These are phyloP conservation scores for Biscogniauxia marginata DNA, from an alignment of 2,329 filamentous ascomycete species.

Conservation along the genomic window DNA sequence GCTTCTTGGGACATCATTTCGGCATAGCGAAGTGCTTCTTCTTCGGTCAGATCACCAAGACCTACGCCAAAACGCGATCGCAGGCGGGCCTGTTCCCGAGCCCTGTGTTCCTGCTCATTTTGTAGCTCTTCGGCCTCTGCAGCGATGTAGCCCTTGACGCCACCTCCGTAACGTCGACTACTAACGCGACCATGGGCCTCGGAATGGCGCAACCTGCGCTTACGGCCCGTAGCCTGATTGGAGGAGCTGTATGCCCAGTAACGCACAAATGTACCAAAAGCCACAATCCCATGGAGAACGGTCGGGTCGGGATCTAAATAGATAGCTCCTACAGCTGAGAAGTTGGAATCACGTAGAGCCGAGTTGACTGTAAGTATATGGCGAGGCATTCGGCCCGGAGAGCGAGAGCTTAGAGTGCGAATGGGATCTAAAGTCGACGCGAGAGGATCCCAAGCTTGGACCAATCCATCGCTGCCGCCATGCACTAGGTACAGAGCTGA, in stretches of 20 bases:
- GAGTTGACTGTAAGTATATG: conserved; percentile 56
- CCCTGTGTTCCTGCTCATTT: conserved; percentile 65
- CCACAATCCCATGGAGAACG: conserved; percentile 78
- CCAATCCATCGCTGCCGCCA: conserved; percentile 90
- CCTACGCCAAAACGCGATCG: conserved; percentile 83
- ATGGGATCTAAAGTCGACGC: conserved; percentile 76
- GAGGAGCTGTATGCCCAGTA: conserved; percentile 94
- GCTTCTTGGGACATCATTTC: conserved; percentile 65
- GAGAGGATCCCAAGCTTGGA: conserved; percentile 96
- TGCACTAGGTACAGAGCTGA: conserved; percentile 87
- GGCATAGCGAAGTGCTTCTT: conserved; percentile 63
- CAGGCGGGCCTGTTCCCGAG: conserved; percentile 68
- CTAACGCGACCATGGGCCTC: conserved; percentile 53
- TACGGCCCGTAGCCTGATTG: conserved; percentile 71
- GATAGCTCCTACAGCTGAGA: conserved; percentile 80
- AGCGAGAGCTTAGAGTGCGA: conserved; percentile 81
- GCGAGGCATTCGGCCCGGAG: conserved; percentile 78
- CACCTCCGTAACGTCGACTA: conserved; percentile 59
- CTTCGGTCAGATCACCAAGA: conserved; percentile 64
- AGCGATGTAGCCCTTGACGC: conserved; percentile 77
- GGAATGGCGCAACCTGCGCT: conserved; percentile 73
- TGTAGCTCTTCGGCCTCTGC: conserved; percentile 82
- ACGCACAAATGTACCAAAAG: conserved; percentile 80
- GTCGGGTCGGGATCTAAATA: conserved; percentile 86
- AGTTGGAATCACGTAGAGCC: conserved; percentile 67